phyloP scores from a whole-genome alignment of 306 rosid species.

The Pachyrhizus erosus region DNA sequence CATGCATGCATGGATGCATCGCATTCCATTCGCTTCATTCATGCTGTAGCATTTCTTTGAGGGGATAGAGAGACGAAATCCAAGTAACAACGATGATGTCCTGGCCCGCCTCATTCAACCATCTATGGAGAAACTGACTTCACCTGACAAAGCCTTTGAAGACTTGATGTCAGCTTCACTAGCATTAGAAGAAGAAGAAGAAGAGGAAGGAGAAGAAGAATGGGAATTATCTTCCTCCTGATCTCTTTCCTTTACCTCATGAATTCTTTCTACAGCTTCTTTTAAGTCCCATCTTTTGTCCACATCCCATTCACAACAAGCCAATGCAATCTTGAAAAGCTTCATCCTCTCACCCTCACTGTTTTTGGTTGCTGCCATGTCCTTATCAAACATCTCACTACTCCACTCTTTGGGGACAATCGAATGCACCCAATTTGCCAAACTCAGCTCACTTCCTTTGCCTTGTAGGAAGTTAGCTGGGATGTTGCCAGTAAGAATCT shows the following conservation, averaged over 20 bases:
- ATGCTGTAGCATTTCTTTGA: background rate
- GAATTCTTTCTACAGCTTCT: slow-evolving; percentile 66
- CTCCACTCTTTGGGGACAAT: slow-evolving; percentile 56
- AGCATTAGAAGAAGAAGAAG: no score
- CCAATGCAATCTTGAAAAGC: slow-evolving; percentile 74
- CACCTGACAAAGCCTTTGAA: slow-evolving; percentile 43
- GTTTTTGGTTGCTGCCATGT: slow-evolving; percentile 40
- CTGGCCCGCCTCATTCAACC: slow-evolving; percentile 13
- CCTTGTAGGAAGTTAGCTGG: slow-evolving; percentile 61
- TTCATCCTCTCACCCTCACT: slow-evolving; percentile 58
- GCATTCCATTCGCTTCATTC: background rate
- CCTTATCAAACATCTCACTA: slow-evolving; percentile 63
- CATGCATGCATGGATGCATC: no score
- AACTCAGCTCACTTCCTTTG: slow-evolving; percentile 59
- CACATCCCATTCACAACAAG: slow-evolving; percentile 69
- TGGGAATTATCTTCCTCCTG: background rate
- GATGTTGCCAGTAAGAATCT: slow-evolving; percentile 70
- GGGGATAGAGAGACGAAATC: slow-evolving; percentile 11
- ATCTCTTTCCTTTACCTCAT: slow-evolving; percentile 59
- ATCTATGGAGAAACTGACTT: slow-evolving; percentile 40
- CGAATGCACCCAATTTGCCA: slow-evolving; percentile 65
- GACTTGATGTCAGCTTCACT: slow-evolving; percentile 47
- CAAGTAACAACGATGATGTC: background rate
- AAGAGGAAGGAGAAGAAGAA: no score
- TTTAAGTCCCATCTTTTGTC: slow-evolving; percentile 74